Evolutionary conservation across 2,329 filamentous ascomycete genomes (phyloP).

Genomic region (Monilinia vaccinii-corymbosi): DNA sequence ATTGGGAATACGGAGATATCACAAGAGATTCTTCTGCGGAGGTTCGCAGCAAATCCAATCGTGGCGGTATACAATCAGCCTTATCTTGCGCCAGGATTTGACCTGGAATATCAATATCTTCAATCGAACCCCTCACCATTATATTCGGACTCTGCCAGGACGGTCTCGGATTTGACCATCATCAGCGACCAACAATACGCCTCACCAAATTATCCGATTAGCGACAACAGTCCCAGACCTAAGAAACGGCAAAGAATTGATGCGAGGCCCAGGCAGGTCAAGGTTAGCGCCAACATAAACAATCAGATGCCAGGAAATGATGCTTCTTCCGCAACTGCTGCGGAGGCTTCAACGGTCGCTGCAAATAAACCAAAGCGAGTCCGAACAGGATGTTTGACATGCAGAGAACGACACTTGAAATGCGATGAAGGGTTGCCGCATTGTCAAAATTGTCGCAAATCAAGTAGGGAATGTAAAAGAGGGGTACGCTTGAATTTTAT

Average conservation of each 20-base stretch:
- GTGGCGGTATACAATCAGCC: conserved; percentile 25
- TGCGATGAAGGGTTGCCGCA: conserved; percentile 49
- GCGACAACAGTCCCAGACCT: conserved; percentile 20
- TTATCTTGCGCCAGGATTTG: conserved; percentile 24
- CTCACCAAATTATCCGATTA: conserved; percentile 15
- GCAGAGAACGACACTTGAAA: conserved; percentile 80
- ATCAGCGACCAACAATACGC: conserved; percentile 25
- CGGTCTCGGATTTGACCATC: conserved; percentile 24
- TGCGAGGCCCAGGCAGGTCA: conserved; percentile 10
- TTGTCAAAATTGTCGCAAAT: conserved; percentile 78
- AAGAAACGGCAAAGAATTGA: conserved; percentile 19
- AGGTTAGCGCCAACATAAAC: conserved; percentile 14
- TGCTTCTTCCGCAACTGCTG: conserved; percentile 12
- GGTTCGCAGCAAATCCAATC: conserved; percentile 27
- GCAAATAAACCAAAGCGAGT: conserved; percentile 67
- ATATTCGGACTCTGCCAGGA: conserved; percentile 22
- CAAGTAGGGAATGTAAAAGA: conserved; percentile 74
- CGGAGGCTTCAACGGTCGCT: conserved; percentile 13
- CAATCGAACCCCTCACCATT: conserved; percentile 18
- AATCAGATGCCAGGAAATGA: conserved; percentile 25
- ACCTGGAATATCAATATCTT: conserved; percentile 24
- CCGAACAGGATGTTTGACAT: conserved; percentile 84
- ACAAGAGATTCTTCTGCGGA: conserved; percentile 20
- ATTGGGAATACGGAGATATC: conserved; percentile 11
- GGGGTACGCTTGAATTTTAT: conserved; percentile 88